A percentile compares a stretch with the other conserved stretches of the same genome.
phyloP scores from a whole-genome alignment of 2,329 filamentous ascomycete genomes.

The Pseudogymnoascus sp. region DNA sequence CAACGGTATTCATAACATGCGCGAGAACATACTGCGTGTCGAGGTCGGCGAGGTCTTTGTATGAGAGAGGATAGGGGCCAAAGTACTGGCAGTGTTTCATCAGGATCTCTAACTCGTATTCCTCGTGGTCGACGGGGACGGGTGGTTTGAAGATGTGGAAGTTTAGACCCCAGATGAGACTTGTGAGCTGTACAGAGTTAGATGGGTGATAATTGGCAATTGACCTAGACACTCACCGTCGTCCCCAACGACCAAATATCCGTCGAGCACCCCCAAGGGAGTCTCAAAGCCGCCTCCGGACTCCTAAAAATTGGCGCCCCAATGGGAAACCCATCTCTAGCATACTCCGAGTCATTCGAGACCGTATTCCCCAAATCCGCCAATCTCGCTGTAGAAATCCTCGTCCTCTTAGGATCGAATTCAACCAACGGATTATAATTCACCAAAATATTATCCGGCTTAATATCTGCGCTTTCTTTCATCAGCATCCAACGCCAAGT shows the following conservation, averaged over 20 bases:
- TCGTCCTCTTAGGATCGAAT: neutral
- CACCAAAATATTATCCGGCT: constrained; percentile 12
- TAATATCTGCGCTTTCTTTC: neutral
- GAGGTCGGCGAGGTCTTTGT: constrained; percentile 20
- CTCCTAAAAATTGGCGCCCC: constrained; percentile 19
- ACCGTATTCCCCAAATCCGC: constrained; percentile 15
- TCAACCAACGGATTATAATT: constrained; percentile 12
- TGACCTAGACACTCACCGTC: constrained; percentile 13
- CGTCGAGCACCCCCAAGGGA: constrained; percentile 21
- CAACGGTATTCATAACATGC: constrained; percentile 16
- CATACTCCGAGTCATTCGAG: constrained; percentile 12
- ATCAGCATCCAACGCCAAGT: neutral
- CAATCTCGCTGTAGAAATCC: constrained; percentile 11
- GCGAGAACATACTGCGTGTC: constrained; percentile 20
- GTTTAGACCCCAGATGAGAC: constrained; percentile 23
- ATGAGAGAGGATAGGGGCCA: constrained; percentile 21
- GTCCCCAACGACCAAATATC: constrained; percentile 23
- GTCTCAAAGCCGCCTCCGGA: constrained; percentile 19
- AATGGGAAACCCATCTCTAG: constrained; percentile 17
- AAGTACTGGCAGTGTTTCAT: constrained; percentile 22
- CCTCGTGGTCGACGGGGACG: constrained; percentile 22
- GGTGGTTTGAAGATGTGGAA: constrained; percentile 25
- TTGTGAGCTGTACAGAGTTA: constrained; percentile 22
- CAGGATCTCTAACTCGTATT: constrained; percentile 21
- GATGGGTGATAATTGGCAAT: neutral